Conservation (phyloP, 306 rosid species). For the Coriaria nepalensis region DNA sequence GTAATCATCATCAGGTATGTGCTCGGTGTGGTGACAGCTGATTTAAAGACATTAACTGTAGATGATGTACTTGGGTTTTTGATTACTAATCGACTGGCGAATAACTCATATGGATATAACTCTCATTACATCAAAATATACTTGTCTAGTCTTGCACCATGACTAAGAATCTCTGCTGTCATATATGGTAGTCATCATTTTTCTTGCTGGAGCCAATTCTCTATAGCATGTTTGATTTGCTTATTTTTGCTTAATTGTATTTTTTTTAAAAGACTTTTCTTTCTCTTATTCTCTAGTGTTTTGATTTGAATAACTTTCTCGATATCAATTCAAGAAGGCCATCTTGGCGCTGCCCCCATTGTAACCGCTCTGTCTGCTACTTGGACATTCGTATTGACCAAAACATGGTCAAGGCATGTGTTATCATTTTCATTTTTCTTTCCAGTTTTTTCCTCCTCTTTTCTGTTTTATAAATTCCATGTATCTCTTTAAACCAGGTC, state of each 20-base stretch:
- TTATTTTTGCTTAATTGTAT: not conserved
- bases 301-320: slow-evolving; percentile 61
- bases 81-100: too few relatives aligned
- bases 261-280: slow-evolving; percentile 13
- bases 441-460: slow-evolving; percentile 10
- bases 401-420: slow-evolving; percentile 77
- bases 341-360: slow-evolving; percentile 95
- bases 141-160: too few relatives aligned
- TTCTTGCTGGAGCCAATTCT: too few relatives aligned
- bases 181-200: too few relatives aligned
- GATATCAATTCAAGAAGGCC: slow-evolving; percentile 71
- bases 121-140: too few relatives aligned
- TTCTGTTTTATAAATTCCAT: slow-evolving; percentile 2
- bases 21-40: slow-evolving; percentile 14
- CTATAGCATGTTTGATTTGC: not conserved
- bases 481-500: slow-evolving; percentile 32
- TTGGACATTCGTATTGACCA: slow-evolving; percentile 59
- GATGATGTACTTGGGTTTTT: too few relatives aligned
- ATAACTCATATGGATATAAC: too few relatives aligned
- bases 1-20: slow-evolving; percentile 84
- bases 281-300: slow-evolving; percentile 45
- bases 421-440: slow-evolving; percentile 18
- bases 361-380: slow-evolving; percentile 68
- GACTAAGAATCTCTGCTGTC: too few relatives aligned
- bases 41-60: not conserved